Base-by-base conservation (phyloP, 441 rosid genomes). In the Breynia disticha region DNA sequence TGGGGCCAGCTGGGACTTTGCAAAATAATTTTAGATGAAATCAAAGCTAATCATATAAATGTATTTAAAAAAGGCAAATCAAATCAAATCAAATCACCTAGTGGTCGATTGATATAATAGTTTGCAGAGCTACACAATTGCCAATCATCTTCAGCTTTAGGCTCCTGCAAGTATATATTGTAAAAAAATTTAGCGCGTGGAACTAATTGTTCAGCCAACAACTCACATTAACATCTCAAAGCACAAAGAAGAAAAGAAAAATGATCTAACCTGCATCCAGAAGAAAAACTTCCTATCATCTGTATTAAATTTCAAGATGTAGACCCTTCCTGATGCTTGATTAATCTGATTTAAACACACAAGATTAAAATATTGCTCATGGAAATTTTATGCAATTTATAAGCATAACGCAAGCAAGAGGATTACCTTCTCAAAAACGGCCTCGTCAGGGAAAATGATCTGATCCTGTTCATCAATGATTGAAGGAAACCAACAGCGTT, bases 391-490 rank as follows among this genome's bases (percentile, higher is more conserved):
- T 10, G 12, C 14, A 39, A 39, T 24, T 24, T 24, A 39, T 9
- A 2, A 39, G 11, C 44, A 39, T 14, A 4, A 14, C 44, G 51
- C 62, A 45, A 21, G 32, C 5, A 57, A 47, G 38, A 7, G 22
- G 13, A 7, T 37, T 77, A 91, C 97, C 95, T 88, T 91, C 74
- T 91, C 98, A 75, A 91, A 91, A 54, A 76, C 76, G 43, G 97
- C 98, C 72, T 91, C 97, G 50, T 82, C 87, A 5, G 98, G 95
- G 65, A 88, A 88, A 63, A 91, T 74, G 60, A 91, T 88, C 56
- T 88, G 98, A 78, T 91, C 95, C 98, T 91, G 59, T 53, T 32
- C 65, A 56, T 42, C 55, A 48, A 58, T 49, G 45, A 11, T 77
- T 90, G 69, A 90, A 85, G 95, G 79, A 70, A 75, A 7, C 22